Base-by-base conservation (phyloP, 345 rosid genomes). In the Acer yangbiense region DNA sequence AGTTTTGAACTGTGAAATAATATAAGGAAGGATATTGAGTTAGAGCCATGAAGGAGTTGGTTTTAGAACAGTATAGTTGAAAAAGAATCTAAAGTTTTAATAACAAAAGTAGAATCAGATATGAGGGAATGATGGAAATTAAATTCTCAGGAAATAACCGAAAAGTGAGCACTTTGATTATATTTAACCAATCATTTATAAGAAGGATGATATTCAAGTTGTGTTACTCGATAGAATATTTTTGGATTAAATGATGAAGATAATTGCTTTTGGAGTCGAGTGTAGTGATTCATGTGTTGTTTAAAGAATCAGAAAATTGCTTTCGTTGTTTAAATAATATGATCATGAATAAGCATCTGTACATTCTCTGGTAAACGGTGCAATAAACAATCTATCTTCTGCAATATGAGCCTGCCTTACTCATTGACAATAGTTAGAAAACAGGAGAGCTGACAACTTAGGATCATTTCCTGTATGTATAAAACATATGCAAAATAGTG, bases 251-350 rank as follows among this genome's bases (percentile, higher is more conserved):
- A 70, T 9, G 25, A 70, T 50, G 10, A 6, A 11, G 13, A 20
- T 46, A 72, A 20, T 9, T 39, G 66, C 21, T 35, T 73, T 62
- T 46, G 54, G 39, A 73, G 43, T 43, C 57, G 14, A 73, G 21
- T 63, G 21, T 17, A 35, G 39, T 35, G 57, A 21, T 16, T 20
- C 54, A 25, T 44, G 41, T 7, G 10, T 23, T 20, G 39, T 32
- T 58, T 3, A 21, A 73, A 41, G 23, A 61, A 23, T 7, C 0
- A 23, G 2, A 73, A 41, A 23, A 73, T 23, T 23, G 25, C 0
- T 23, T 23, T 23, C 25, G 25, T 23, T 23, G 25, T 23, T 23
- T 23, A 23, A 43, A 43, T 43, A 43, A 43, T 43, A 43, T 43
- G 46, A 29, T 73, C 20, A 72, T 18, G 20, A 13, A 21, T 21